A percentile compares a stretch with the other conserved stretches of the same genome.
Conservation (phyloP, 305 asterid genomes). For the Fraxinus sp. region DNA sequence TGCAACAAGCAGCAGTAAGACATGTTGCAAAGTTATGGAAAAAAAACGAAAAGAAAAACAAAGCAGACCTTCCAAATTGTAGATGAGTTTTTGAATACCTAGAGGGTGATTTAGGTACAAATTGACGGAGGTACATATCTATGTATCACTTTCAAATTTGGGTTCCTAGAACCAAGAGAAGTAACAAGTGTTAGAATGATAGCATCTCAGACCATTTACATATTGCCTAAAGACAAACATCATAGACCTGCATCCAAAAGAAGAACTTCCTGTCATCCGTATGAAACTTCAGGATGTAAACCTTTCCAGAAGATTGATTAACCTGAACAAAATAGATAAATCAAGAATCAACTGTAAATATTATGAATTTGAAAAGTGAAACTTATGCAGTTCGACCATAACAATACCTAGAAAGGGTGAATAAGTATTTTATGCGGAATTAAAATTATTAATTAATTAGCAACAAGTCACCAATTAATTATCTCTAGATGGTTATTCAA, state of each 20-base stretch:
- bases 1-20: background rate
- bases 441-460: too few species aligned
- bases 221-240: background rate
- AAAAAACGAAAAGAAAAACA: background rate
- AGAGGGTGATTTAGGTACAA: conserved; percentile 73
- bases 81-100: conserved; percentile 42
- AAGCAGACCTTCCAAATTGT: background rate
- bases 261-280: conserved; percentile 85
- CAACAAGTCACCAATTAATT: too few species aligned
- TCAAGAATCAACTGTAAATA: conserved; percentile 17
- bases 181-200: conserved; percentile 5
- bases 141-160: conserved; percentile 58
- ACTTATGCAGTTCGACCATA: too few species aligned
- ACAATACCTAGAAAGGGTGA: too few species aligned
- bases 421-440: too few species aligned
- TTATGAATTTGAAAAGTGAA: background rate
- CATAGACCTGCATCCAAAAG: conserved; percentile 84
- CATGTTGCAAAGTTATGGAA: background rate
- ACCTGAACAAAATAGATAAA: conserved; percentile 47
- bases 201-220: conserved; percentile 10
- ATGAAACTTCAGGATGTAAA: conserved; percentile 76
- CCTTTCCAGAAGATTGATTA: conserved; percentile 86
- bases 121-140: conserved; percentile 69
- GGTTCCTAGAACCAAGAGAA: conserved; percentile 73
- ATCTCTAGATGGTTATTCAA: too few species aligned